phyloP scores from a whole-genome alignment of 306 rosid species.

The Arachis stenosperma region DNA sequence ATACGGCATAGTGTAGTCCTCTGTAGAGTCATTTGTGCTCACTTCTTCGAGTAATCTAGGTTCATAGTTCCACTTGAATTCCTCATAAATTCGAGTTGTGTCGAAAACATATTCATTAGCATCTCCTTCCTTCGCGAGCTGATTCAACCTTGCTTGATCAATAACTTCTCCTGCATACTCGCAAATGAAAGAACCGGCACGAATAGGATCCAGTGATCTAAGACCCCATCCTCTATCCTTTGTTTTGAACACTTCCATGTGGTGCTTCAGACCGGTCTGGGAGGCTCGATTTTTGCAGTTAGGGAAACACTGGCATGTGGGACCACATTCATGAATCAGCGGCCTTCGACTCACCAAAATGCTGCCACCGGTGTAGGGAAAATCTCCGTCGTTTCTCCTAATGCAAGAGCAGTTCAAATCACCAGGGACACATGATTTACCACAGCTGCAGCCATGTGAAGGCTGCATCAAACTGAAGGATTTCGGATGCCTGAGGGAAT shows the following conservation, averaged over 20 bases:
- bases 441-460: constrained; percentile 56
- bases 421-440: constrained; percentile 57
- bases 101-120: constrained; percentile 63
- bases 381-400: constrained; percentile 60
- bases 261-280: constrained; percentile 63
- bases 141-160: constrained; percentile 49
- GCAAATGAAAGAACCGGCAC: constrained; percentile 64
- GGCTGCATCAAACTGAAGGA: constrained; percentile 56
- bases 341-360: constrained; percentile 58
- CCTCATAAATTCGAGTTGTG: constrained; percentile 49
- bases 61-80: constrained; percentile 70
- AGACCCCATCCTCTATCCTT: constrained; percentile 75
- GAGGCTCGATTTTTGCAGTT: constrained; percentile 66
- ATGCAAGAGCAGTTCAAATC: constrained; percentile 68
- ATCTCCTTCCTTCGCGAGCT: constrained; percentile 44
- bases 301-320: constrained; percentile 64
- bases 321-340: constrained; percentile 71
- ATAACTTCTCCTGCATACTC: constrained; percentile 76
- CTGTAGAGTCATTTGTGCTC: constrained; percentile 41
- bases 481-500: constrained; percentile 58
- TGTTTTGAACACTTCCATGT: constrained; percentile 69
- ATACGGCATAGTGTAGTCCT: constrained; percentile 53
- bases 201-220: constrained; percentile 66
- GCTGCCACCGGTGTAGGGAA: constrained; percentile 56
- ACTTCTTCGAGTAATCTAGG: constrained; percentile 56